These are phyloP conservation scores for Chrysophaeum taylorii DNA, from an alignment of 352 stramenopile species.

Conservation along the genomic window DNA sequence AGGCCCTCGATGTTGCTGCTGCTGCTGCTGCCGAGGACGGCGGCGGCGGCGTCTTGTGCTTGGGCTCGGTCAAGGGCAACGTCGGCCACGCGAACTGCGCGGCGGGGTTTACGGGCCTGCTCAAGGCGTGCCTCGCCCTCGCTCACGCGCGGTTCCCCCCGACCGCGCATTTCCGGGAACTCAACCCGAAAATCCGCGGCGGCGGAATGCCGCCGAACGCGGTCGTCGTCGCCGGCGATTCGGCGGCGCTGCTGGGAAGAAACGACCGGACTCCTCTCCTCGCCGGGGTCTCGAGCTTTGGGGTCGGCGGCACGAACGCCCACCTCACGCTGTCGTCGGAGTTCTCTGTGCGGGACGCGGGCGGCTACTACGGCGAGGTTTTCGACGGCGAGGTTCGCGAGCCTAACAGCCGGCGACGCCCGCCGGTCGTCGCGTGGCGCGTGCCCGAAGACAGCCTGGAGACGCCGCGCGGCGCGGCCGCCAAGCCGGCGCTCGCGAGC, in stretches of 20 bases:
- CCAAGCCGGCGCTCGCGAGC: not conserved
- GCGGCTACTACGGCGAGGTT: too few relatives aligned
- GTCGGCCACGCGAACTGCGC: conserved; percentile 16
- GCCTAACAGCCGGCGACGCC: too few relatives aligned
- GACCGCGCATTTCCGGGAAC: not conserved
- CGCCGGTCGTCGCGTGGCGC: too few relatives aligned
- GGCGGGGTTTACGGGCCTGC: not conserved
- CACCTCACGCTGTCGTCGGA: conserved; percentile 6
- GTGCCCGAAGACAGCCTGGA: too few relatives aligned
- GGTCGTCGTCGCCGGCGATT: not conserved
- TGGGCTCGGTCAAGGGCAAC: conserved; percentile 7
- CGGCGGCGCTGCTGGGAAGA: too few relatives aligned
- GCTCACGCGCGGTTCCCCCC: not conserved
- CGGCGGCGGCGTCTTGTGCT: too few relatives aligned
- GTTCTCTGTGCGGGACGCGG: not conserved
- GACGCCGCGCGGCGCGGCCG: too few relatives aligned
- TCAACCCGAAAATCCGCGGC: conserved; percentile 13
- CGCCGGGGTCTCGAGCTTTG: conserved; percentile 15
- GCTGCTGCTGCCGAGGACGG: not conserved
- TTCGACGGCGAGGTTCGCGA: too few relatives aligned
- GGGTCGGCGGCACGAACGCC: conserved; percentile 24
- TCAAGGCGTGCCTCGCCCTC: not conserved
- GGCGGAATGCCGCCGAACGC: not conserved
- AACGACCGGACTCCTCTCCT: too few relatives aligned
- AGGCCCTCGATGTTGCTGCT: not conserved